Conservation (phyloP, 169 alveolate species). For the Blepharisma undulans region DNA sequence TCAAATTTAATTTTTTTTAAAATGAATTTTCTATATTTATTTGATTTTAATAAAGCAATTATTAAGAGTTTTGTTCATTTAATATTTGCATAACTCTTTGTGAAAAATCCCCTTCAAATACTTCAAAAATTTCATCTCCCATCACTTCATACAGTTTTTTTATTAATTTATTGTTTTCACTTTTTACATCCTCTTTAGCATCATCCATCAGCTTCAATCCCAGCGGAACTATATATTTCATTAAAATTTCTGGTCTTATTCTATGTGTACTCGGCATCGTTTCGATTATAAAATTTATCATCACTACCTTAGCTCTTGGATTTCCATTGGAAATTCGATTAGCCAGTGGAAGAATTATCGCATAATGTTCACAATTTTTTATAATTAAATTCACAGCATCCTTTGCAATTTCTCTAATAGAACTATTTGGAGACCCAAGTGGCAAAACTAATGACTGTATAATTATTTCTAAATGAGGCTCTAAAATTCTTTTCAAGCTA, state of each 20-base stretch:
- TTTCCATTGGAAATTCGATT: background rate
- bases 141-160: background rate
- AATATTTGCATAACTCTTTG: background rate
- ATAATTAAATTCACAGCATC: background rate
- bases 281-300: background rate
- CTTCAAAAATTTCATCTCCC: background rate
- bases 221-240: background rate
- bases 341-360: background rate
- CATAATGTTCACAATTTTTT: background rate
- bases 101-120: background rate
- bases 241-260: background rate
- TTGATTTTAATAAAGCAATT: background rate
- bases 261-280: background rate
- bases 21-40: too few species aligned
- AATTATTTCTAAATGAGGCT: background rate
- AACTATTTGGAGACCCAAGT: slow-evolving; percentile 15
- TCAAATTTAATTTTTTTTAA: too few species aligned
- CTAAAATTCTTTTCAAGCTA: background rate
- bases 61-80: background rate
- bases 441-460: background rate
- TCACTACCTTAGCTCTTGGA: background rate
- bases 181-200: background rate
- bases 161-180: background rate
- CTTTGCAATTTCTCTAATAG: slow-evolving; percentile 16
- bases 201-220: background rate